phyloP scores from a whole-genome alignment of 2,329 filamentous ascomycete genomes.

The Xylaria sp. region DNA sequence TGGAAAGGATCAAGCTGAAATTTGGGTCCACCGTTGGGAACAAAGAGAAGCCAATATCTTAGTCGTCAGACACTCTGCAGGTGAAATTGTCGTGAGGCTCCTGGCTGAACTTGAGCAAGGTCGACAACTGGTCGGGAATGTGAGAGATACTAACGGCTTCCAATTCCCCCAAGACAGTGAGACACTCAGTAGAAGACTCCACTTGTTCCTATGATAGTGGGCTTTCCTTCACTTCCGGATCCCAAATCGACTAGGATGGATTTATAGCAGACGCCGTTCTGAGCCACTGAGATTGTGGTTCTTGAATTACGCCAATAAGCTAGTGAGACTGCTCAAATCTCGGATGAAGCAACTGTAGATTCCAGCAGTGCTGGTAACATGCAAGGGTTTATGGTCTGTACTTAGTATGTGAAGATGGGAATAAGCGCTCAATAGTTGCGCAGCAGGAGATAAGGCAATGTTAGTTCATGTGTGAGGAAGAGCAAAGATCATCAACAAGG shows the following conservation, averaged over 20 bases:
- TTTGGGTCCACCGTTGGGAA: conserved; percentile 40
- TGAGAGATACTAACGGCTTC: conserved; percentile 37
- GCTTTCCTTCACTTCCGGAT: conserved; percentile 15
- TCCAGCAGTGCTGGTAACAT: conserved; percentile 7
- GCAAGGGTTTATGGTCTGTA: conserved; percentile 11
- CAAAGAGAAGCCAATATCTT: conserved; percentile 49
- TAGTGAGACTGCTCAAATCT: conserved; percentile 3
- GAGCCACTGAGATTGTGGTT: background rate
- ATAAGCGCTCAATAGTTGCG: conserved; percentile 14
- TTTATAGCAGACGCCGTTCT: conserved; percentile 5
- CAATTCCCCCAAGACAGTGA: conserved; percentile 41
- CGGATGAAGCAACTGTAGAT: conserved; percentile 7
- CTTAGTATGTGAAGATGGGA: conserved; percentile 9
- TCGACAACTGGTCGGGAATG: conserved; percentile 36
- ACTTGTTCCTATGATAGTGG: conserved; percentile 32
- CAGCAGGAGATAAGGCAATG: conserved; percentile 16
- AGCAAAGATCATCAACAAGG: conserved; percentile 16
- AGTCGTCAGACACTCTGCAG: conserved; percentile 43
- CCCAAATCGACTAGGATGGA: background rate
- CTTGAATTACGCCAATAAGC: conserved; percentile 3
- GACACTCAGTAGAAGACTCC: conserved; percentile 41
- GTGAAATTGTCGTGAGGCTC: conserved; percentile 41
- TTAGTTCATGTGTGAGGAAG: conserved; percentile 18
- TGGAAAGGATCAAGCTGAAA: conserved; percentile 43
- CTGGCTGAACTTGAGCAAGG: conserved; percentile 39